Base-by-base conservation (phyloP, 2,329 filamentous ascomycete species). In the Beauveria sp. region DNA sequence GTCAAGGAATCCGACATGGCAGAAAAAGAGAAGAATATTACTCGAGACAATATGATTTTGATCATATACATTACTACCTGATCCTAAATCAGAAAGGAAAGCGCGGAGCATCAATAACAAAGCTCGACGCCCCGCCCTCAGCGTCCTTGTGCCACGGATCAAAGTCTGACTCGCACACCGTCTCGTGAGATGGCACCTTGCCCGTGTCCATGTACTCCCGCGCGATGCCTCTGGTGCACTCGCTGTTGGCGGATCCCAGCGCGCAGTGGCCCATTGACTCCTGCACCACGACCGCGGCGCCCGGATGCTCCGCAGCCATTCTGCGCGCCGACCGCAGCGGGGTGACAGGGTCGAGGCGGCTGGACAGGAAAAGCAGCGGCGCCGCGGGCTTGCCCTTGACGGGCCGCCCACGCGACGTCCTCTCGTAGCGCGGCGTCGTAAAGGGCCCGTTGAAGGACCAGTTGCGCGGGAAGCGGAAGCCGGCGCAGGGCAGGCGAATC, bases 261-360 rank as follows among this genome's bases (percentile, higher is more conserved):
- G 65, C 62, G 49, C 53, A 53, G 38, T 69, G 68, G 1, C 67
- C 67, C 14, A 66, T 52, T 1, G 60, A 64, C 49, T 69, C 66
- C 24, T 68, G 67, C 3, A 68, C 55, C 4, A 69, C 60, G 4
- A 69, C 60, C n/a, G 50, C 62, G 2, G 67, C 67, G n/a, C 68
- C 68, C 1, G 66, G 67, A 38, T 69, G 67, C 6, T 40, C 2
- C 16, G 31, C 53, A 2, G 64, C 63, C 64, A 65, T 66, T 20
- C 26, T 53, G 18, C 55, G 64, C 22, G 77, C 77, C 62, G 74
- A 76, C 18, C 70, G 62, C 57, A 72, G 64, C 34, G 76, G 76
- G 40, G 76, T 78, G 9, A 77, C 71, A 6, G 77, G 76, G 56
- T 78, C 76, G 10, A 71, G 69, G 18, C 66, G 62, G 62, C 72